Percentiles rank a stretch among this genome's conserved stretches.
phyloP scores from a whole-genome alignment of 805 yeast species.

The Barnettozyma siamensis region DNA sequence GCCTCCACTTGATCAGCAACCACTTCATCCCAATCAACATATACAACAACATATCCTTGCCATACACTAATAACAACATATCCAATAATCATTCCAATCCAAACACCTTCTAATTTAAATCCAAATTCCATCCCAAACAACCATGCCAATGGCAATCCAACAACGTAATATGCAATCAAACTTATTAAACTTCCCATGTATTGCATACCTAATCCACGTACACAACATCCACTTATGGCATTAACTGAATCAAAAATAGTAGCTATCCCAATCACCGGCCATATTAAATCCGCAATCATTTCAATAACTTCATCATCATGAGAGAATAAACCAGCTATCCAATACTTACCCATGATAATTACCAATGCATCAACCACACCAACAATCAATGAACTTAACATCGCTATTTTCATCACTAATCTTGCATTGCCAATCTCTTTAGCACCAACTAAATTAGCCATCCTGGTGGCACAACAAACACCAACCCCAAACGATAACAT shows the following conservation, averaged over 20 bases:
- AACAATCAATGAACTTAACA: slow-evolving; percentile 35
- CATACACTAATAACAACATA: slow-evolving; percentile 43
- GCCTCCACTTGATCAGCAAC: slow-evolving; percentile 38
- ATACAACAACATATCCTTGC: slow-evolving; percentile 42
- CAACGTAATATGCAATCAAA: slow-evolving; percentile 58
- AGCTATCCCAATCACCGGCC: slow-evolving; percentile 57
- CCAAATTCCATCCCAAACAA: slow-evolving; percentile 47
- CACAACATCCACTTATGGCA: slow-evolving; percentile 71
- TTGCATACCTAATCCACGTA: slow-evolving; percentile 85
- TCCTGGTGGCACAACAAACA: slow-evolving; percentile 65
- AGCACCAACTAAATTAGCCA: slow-evolving; percentile 68
- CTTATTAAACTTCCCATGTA: slow-evolving; percentile 68
- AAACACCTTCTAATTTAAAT: slow-evolving; percentile 56
- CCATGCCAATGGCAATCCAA: slow-evolving; percentile 68
- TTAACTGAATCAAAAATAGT: slow-evolving; percentile 69
- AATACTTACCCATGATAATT: slow-evolving; percentile 39
- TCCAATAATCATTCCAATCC: slow-evolving; percentile 71
- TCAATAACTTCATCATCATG: slow-evolving; percentile 51
- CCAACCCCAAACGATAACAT: slow-evolving; percentile 71
- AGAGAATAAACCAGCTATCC: slow-evolving; percentile 56
- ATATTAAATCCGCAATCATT: slow-evolving; percentile 47
- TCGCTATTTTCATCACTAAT: slow-evolving; percentile 39
- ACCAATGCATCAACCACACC: slow-evolving; percentile 45
- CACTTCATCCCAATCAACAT: slow-evolving; percentile 48
- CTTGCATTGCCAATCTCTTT: slow-evolving; percentile 41